A percentile compares a stretch with the other conserved stretches of the same genome.
Evolutionary conservation across 805 yeast genomes (phyloP).

Genomic region (Metschnikowia cubensis): DNA sequence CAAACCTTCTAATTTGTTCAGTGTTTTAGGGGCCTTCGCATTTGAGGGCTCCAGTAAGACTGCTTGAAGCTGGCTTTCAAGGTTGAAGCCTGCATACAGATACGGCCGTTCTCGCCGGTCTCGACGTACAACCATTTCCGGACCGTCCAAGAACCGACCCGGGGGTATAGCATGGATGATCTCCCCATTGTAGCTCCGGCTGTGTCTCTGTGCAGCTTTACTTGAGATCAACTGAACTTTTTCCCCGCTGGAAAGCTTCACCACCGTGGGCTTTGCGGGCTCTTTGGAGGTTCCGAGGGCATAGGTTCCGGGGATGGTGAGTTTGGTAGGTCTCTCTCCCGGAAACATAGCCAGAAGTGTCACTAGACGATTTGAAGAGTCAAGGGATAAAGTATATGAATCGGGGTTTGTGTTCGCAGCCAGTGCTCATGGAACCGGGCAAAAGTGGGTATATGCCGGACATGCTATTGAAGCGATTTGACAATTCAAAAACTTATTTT

Average conservation of each 20-base stretch:
- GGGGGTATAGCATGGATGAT: neutral
- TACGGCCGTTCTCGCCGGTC: neutral
- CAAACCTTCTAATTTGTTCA: too few species aligned
- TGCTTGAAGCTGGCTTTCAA: neutral
- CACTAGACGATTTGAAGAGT: too few species aligned
- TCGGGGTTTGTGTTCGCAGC: neutral
- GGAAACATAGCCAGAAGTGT: neutral
- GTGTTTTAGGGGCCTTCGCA: too few species aligned
- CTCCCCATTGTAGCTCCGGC: neutral
- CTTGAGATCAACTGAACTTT: slow-evolving; percentile 8
- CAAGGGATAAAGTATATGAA: too few species aligned
- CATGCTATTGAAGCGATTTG: too few species aligned
- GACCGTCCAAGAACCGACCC: neutral
- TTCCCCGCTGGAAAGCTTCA: slow-evolving; percentile 10
- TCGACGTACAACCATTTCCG: neutral
- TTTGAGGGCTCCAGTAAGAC: neutral
- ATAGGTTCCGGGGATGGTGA: slow-evolving; percentile 9
- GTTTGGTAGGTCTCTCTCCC: neutral
- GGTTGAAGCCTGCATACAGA: neutral
- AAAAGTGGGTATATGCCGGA: neutral
- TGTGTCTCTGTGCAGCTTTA: neutral
- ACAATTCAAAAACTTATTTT: too few species aligned
- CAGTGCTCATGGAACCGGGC: neutral
- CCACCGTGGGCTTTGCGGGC: slow-evolving; percentile 6
- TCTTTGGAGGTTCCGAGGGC: neutral